Percentiles rank a stretch among this genome's conserved stretches.
phyloP scores from a whole-genome alignment of 2,329 filamentous ascomycete species.

The Stagonosporopsis cucurbitacearum region DNA sequence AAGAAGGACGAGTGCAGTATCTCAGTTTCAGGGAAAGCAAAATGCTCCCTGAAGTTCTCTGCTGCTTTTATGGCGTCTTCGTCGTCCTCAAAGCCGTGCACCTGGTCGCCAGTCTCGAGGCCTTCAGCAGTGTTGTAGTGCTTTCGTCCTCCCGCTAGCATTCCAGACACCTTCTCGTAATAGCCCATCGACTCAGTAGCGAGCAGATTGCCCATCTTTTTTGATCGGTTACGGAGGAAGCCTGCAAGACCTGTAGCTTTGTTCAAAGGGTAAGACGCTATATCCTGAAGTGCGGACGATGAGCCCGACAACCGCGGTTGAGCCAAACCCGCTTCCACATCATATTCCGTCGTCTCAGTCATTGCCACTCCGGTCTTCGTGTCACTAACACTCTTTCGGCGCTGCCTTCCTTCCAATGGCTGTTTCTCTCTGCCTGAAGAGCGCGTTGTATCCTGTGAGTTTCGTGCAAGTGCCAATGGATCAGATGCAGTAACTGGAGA shows the following conservation, averaged over 20 bases:
- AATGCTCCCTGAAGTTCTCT: slow-evolving; percentile 83
- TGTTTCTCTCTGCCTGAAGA: slow-evolving; percentile 35
- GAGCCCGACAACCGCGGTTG: slow-evolving; percentile 48
- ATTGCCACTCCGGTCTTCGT: slow-evolving; percentile 4
- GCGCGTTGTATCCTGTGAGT: slow-evolving; percentile 50
- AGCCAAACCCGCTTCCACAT: slow-evolving; percentile 34
- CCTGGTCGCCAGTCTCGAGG: slow-evolving; percentile 67
- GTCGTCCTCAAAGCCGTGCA: slow-evolving; percentile 62
- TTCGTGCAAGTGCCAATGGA: slow-evolving; percentile 29
- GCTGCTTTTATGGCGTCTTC: slow-evolving; percentile 61
- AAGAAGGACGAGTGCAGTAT: slow-evolving; percentile 89
- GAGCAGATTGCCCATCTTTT: slow-evolving; percentile 80
- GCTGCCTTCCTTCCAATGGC: slow-evolving; percentile 20
- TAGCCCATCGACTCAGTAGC: slow-evolving; percentile 95
- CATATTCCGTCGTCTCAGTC: slow-evolving; percentile 17
- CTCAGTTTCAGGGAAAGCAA: slow-evolving; percentile 84
- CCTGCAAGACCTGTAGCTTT: slow-evolving; percentile 82
- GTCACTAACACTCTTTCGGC: slow-evolving; percentile 21
- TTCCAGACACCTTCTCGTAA: slow-evolving; percentile 93
- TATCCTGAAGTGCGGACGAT: slow-evolving; percentile 63
- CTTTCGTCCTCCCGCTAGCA: slow-evolving; percentile 90
- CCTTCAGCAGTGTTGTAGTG: slow-evolving; percentile 82
- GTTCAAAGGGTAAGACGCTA: slow-evolving; percentile 80
- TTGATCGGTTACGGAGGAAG: slow-evolving; percentile 79
- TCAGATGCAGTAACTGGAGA: slow-evolving; percentile 31